These are phyloP conservation scores for Stenogyne calaminthoides DNA, from an alignment of 305 asterid genomes.

Conservation along the genomic window DNA sequence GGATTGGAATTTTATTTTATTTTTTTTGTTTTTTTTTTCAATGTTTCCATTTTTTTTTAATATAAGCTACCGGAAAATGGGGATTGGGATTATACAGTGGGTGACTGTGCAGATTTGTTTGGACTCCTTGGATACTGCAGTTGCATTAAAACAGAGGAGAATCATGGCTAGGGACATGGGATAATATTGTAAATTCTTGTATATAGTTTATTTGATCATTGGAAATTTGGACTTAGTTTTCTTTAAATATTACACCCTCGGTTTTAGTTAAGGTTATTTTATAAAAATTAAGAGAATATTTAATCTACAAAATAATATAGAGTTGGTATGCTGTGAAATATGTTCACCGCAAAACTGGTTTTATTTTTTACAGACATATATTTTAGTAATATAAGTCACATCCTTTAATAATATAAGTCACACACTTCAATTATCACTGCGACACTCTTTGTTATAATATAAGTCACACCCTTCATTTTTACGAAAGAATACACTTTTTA, in stretches of 20 bases:
- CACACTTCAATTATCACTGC: too few relatives aligned
- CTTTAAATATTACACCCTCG: background rate
- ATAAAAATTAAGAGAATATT: too few relatives aligned
- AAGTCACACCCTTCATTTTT: too few relatives aligned
- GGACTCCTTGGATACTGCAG: conserved; percentile 14
- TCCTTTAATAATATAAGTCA: too few relatives aligned
- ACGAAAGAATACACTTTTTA: too few relatives aligned
- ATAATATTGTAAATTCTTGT: conserved; percentile 18
- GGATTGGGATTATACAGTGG: background rate
- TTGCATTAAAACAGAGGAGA: background rate
- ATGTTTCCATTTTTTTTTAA: background rate
- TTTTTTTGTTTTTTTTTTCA: background rate
- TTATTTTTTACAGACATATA: too few relatives aligned
- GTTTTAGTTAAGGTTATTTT: too few relatives aligned
- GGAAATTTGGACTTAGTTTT: background rate
- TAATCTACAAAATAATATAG: too few relatives aligned
- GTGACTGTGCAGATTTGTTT: background rate
- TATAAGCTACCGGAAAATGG: conserved; percentile 18
- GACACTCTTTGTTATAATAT: too few relatives aligned
- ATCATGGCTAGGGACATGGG: background rate
- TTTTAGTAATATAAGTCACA: too few relatives aligned
- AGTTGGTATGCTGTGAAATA: too few relatives aligned
- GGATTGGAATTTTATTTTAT: background rate
- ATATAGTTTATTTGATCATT: background rate
- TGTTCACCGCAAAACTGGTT: too few relatives aligned